phyloP scores from a whole-genome alignment of 441 rosid genomes.

The Pelargonium fulgidum region DNA sequence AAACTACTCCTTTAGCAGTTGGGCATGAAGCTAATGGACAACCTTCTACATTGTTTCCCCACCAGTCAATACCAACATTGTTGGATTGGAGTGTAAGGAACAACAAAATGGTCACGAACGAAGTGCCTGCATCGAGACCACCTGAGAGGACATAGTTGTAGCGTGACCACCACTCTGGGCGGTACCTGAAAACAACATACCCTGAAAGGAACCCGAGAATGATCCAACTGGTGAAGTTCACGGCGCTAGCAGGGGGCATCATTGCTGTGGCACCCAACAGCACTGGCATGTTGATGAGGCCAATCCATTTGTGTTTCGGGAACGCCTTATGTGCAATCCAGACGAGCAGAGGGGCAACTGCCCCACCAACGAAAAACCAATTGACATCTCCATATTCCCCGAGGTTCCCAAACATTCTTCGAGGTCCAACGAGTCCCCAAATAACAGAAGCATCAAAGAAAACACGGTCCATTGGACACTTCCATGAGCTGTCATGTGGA shows the following conservation, averaged over 20 bases:
- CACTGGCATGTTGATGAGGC: slow-evolving; percentile 70
- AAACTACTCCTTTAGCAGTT: slow-evolving; percentile 47
- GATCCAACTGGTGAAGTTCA: slow-evolving; percentile 70
- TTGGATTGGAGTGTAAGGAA: slow-evolving; percentile 43
- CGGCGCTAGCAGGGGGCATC: slow-evolving; percentile 79
- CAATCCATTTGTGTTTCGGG: slow-evolving; percentile 69
- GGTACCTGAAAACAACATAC: slow-evolving; percentile 42
- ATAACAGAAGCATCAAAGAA: slow-evolving; percentile 85
- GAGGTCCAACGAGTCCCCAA: slow-evolving; percentile 85
- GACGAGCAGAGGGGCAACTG: slow-evolving; percentile 56
- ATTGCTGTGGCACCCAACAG: slow-evolving; percentile 62
- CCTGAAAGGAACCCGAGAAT: slow-evolving; percentile 53
- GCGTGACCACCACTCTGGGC: slow-evolving; percentile 51
- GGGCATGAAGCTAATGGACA: slow-evolving; percentile 68
- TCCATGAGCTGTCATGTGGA: slow-evolving; percentile 70
- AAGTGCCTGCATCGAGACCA: slow-evolving; percentile 70
- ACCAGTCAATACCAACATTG: slow-evolving; percentile 41
- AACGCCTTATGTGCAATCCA: slow-evolving; percentile 63
- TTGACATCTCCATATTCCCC: slow-evolving; percentile 64
- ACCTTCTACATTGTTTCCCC: slow-evolving; percentile 55
- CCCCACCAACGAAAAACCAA: slow-evolving; percentile 78
- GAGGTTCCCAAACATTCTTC: slow-evolving; percentile 52
- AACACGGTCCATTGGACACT: slow-evolving; percentile 70
- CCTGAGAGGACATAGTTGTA: slow-evolving; percentile 66
- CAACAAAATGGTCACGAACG: slow-evolving; percentile 53